Evolutionary conservation across 148 eudicot species (phyloP), one percentile per base, ranked within the genome.

Genomic region (Dysphania ambrosioides): DNA sequence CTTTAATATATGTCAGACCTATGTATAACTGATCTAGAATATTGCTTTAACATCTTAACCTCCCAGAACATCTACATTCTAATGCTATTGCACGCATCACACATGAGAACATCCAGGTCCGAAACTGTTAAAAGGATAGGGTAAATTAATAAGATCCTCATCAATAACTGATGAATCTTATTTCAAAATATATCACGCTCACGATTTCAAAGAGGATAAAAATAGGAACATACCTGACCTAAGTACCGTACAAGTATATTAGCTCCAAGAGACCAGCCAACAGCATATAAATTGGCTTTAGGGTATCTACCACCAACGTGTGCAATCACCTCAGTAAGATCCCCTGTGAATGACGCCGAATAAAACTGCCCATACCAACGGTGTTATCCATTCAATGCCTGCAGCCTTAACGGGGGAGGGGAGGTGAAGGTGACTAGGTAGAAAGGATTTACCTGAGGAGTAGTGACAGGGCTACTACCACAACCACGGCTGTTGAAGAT

Each of bases 401-500:
- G 41, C 41, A 40, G 6, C 9, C 8, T 26, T 58, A 49, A 64
- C n/a, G 15, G 5, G 10, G 19, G 40, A 11, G 5, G 10, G 21
- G 23, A 26, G 29, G n/a, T 41, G 47, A 63, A 19, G 21, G 15
- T 36, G 24, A 6, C 57, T 35, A 63, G 69, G 8, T 21, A 29
- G 56, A 13, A 71, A 21, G 34, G 31, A 66, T 12, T 42, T 81
- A 94, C 98, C 93, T 92, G 90, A 73, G 98, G 87, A 59, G 93
- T 85, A 72, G 88, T 92, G 23, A 95, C 96, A 41, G 98, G 98
- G 79, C 93, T 86, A 66, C 82, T 49, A 66, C 84, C 96, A 80
- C 98, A 95, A 27, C 98, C 98, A 77, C 98, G 91, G 76, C 98
- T 87, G 77, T 95, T 92, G 67, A 95, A 95, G 64, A 95, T 89